A percentile compares a stretch with the other conserved stretches of the same genome.
phyloP scores from a whole-genome alignment of 495 filamentous ascomycete genomes.

The Daldinia loculata region DNA sequence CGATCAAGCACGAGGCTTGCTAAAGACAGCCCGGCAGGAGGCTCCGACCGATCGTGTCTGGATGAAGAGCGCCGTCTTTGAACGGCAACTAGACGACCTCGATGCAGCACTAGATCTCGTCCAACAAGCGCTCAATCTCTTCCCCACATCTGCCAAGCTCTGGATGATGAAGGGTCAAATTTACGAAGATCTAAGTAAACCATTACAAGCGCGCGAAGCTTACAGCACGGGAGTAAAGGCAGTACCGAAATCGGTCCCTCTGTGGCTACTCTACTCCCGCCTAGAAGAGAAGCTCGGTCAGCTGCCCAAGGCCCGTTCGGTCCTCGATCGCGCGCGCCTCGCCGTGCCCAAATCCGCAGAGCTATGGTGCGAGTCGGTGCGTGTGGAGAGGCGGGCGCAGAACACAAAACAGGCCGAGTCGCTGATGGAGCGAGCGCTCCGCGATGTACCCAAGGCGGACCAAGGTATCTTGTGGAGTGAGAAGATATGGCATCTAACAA shows the following conservation, averaged over 20 bases:
- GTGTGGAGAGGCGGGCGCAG: slow-evolving; percentile 88
- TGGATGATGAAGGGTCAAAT: slow-evolving; percentile 99
- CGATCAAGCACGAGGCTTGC: slow-evolving; percentile 80
- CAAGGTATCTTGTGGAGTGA: slow-evolving; percentile 93
- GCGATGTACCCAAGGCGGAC: slow-evolving; percentile 77
- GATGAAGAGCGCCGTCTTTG: slow-evolving; percentile 93
- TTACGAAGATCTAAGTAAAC: slow-evolving; percentile 80
- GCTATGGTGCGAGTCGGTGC: slow-evolving; percentile 90
- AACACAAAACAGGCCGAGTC: slow-evolving; percentile 85
- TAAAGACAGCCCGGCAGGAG: slow-evolving; percentile 80
- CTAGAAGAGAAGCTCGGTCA: slow-evolving; percentile 87
- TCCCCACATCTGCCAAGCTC: slow-evolving; percentile 85
- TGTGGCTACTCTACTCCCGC: slow-evolving; percentile 88
- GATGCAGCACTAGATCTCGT: slow-evolving; percentile 86
- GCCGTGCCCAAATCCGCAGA: slow-evolving; percentile 83
- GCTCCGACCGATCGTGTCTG: slow-evolving; percentile 95
- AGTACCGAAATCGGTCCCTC: slow-evolving; percentile 79
- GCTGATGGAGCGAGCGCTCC: slow-evolving; percentile 90
- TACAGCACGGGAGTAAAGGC: slow-evolving; percentile 89
- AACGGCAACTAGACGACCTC: slow-evolving; percentile 80
- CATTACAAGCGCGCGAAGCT: slow-evolving; percentile 88
- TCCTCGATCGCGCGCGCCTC: slow-evolving; percentile 89
- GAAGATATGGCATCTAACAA: slow-evolving; percentile 91
- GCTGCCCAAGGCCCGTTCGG: slow-evolving; percentile 87
- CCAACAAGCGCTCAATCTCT: slow-evolving; percentile 85